Percentiles rank a stretch among this genome's conserved stretches.
phyloP scores from a whole-genome alignment of 305 asterid genomes.

The Solanum aculeatissimum region DNA sequence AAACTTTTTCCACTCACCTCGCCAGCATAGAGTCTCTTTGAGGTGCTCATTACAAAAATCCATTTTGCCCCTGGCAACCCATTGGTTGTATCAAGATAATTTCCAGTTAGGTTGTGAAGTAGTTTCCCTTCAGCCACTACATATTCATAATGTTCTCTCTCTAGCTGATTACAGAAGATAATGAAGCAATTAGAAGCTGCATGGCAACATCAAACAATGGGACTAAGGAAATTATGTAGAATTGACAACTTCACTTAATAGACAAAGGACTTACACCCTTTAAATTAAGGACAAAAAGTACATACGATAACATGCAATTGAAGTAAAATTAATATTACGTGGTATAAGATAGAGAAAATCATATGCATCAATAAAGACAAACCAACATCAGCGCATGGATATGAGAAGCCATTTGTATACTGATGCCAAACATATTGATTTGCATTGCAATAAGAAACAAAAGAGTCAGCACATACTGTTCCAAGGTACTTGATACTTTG shows the following conservation, averaged over 20 bases:
- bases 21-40: slow-evolving; percentile 45
- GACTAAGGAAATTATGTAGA: neutral
- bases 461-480: slow-evolving; percentile 33
- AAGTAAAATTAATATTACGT: neutral
- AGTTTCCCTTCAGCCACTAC: slow-evolving; percentile 39
- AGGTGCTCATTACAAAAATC: slow-evolving; percentile 66
- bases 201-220: neutral
- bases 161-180: slow-evolving; percentile 28
- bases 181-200: neutral
- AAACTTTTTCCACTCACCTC: slow-evolving; percentile 22
- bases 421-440: neutral
- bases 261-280: neutral
- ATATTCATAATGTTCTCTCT: slow-evolving; percentile 52
- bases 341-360: neutral
- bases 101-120: slow-evolving; percentile 27
- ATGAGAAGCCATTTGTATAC: neutral
- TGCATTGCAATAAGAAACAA: neutral
- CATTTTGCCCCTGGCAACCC: slow-evolving; percentile 38
- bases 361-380: neutral
- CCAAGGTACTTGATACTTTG: slow-evolving; percentile 40
- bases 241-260: neutral
- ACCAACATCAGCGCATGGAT: neutral
- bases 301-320: neutral
- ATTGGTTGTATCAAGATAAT: slow-evolving; percentile 31
- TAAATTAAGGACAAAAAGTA: neutral